Evolutionary conservation across 352 stramenopile genomes (phyloP), one percentile per base, ranked within the genome.

Genomic region (Pythium aristosporum): DNA sequence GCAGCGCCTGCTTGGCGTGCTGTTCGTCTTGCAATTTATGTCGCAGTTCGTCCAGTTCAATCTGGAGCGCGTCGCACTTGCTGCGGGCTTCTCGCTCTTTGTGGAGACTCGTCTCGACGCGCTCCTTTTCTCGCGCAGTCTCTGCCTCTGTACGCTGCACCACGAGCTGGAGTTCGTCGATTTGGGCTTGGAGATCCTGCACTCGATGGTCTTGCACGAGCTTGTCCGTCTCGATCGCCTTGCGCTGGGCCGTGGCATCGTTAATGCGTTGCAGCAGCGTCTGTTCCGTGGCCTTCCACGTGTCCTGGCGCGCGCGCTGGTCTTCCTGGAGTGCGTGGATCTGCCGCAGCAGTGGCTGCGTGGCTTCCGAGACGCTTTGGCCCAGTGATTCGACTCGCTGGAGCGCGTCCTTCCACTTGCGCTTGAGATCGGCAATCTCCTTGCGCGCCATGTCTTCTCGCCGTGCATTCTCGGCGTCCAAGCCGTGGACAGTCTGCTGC

Each of bases 391-490:
- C 85, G 39, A 94, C 79, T 20, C 82, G 79, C 18, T 53, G 67
- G n/a, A 91, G 67, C 0, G 83, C 83, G 15, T 90, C 81, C 55
- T 92, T 80, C 81, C 83, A 94, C 65, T 92, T 91, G n/a, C 72
- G 73, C 66, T 92, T 94, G 46, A 90, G 55, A 34, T 82, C 73
- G 12, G 69, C 34, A 46, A 88, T 77, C 56, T 91, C 82, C 12
- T 67, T 43, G 6, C 83, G 76, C 12, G 79, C 65, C 63, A 75
- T 82, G 21, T 92, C 82, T 60, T 92, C 85, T n/a, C 77, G 78
- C 23, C 77, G 80, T 18, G 63, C 53, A 1, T 71, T 67, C 15
- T 94, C 85, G 46, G 69, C 48, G 57, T 94, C 78, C 5, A 92
- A 44, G 16, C 86, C 77, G 0, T 63, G 63, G 2, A 89, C 48